Percentiles rank a stretch among this genome's conserved stretches.
These are phyloP conservation scores for Paracoccidioides lutzii DNA, from an alignment of 2,329 filamentous ascomycete genomes.

Conservation along the genomic window DNA sequence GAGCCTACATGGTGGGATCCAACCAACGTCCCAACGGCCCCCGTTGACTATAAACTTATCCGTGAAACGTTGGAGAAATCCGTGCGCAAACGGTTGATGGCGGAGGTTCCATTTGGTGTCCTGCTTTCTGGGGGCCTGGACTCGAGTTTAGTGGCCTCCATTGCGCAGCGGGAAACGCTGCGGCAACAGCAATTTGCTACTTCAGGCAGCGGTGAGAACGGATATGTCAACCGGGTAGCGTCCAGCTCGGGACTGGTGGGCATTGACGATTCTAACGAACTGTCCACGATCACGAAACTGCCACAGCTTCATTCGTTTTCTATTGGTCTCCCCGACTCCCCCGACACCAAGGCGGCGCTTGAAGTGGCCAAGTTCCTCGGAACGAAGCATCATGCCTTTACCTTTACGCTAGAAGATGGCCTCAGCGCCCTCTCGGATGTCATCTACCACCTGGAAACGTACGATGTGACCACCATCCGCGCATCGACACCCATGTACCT, in stretches of 20 bases:
- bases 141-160: slow-evolving; percentile 86
- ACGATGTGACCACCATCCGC: slow-evolving; percentile 96
- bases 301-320: slow-evolving; percentile 98
- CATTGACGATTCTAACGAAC: slow-evolving; percentile 81
- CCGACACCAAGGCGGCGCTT: slow-evolving; percentile 80
- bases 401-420: slow-evolving; percentile 93
- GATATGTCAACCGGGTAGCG: slow-evolving; percentile 33
- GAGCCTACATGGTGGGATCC: slow-evolving; percentile 88
- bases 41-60: slow-evolving; percentile 71
- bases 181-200: slow-evolving; percentile 45
- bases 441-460: slow-evolving; percentile 95
- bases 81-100: slow-evolving; percentile 95
- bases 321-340: slow-evolving; percentile 84
- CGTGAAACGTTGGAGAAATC: slow-evolving; percentile 75
- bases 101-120: slow-evolving; percentile 95
- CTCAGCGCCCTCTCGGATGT: slow-evolving; percentile 94
- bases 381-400: slow-evolving; percentile 96
- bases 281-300: slow-evolving; percentile 80
- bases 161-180: slow-evolving; percentile 84
- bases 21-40: slow-evolving; percentile 59
- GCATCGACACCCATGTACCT: slow-evolving; percentile 98
- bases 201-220: slow-evolving; percentile 37
- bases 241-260: slow-evolving; percentile 58
- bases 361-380: slow-evolving; percentile 94
- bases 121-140: slow-evolving; percentile 89